These are phyloP conservation scores for Yamadazyma mexicana DNA, from an alignment of 1,139 yeast genomes.

Conservation along the genomic window DNA sequence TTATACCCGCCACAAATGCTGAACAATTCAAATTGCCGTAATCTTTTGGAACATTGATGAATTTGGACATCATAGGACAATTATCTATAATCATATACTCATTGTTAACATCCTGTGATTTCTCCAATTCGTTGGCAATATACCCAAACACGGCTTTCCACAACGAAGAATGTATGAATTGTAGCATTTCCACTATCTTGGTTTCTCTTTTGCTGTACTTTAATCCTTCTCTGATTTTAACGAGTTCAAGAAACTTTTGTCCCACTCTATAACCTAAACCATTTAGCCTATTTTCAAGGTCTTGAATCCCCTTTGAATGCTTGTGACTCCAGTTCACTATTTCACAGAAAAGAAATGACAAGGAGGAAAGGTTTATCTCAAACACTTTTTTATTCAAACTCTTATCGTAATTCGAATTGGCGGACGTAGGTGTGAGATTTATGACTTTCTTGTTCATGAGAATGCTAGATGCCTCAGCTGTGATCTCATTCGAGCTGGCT, in stretches of 20 bases:
- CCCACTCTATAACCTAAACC: conserved; percentile 73
- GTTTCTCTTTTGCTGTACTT: conserved; percentile 71
- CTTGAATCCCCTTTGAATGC: conserved; percentile 69
- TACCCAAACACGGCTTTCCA: conserved; percentile 86
- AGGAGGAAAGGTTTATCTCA: conserved; percentile 65
- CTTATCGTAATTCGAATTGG: conserved; percentile 60
- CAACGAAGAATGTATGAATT: conserved; percentile 76
- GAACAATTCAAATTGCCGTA: conserved; percentile 78
- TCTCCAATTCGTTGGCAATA: conserved; percentile 83
- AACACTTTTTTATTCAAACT: conserved; percentile 60
- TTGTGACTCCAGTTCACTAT: conserved; percentile 67
- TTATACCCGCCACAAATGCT: conserved; percentile 86
- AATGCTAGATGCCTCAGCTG: conserved; percentile 34
- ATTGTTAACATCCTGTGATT: conserved; percentile 75
- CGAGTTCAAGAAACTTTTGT: conserved; percentile 42
- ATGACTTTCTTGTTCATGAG: conserved; percentile 36
- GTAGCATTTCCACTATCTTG: conserved; percentile 73
- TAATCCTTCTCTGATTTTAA: conserved; percentile 52
- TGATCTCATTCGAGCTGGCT: conserved; percentile 40
- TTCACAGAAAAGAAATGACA: conserved; percentile 73
- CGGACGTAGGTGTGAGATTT: conserved; percentile 31
- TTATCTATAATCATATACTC: conserved; percentile 90
- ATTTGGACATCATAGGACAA: conserved; percentile 72
- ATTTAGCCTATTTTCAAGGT: conserved; percentile 73
- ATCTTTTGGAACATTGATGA: conserved; percentile 78